Base-by-base conservation (phyloP, 352 stramenopile genomes). In the Phytophthora quininea region DNA sequence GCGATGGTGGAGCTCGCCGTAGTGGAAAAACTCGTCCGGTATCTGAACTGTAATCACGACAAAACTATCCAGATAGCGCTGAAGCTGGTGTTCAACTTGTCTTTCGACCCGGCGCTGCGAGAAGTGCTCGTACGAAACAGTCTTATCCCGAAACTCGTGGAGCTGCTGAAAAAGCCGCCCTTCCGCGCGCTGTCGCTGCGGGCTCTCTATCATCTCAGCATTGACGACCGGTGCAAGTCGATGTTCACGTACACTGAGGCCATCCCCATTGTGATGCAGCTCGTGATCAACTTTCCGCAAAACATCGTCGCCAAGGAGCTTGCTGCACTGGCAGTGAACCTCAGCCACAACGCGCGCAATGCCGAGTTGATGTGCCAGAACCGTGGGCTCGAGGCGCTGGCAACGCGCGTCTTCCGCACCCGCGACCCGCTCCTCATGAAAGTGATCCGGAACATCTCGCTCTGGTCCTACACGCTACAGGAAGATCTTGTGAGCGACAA, bases 241-340 rank as follows among this genome's bases (percentile, higher is more conserved):
- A 97, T 98, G 85, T 98, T 98, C 66, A 94, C 91, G 6, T 97
- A 97, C 71, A 98, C 94, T 6, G 94, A 98, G 42, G 86, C 96
- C n/a, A 94, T 98, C 11, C 90, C 89, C 30, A 96, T 97, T 64
- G 82, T 98, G 31, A 96, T 98, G 84, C 87, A 98, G 54, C 82
- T 98, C 24, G 81, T 98, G 57, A 95, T 98, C 54, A 98, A 98
- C 59, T 98, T 98, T 98, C 51, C 89, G 0, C 86, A 98, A 53
- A 96, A 96, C 68, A 88, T 86, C 32, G 80, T 99, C 19, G 88
- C 93, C 8, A 97, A 96, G 58, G 96, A 98, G 69, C 86, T 99
- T 40, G 96, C 92, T 19, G 95, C 92, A 19, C 74, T 99, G 14
- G 89, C 93, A n/a, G 89, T 98, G 8, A 99, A 99, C 76, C 74